Evolutionary conservation across 1,284 basidiomycete genomes (phyloP).

Genomic region (Psilocybe mexicana): DNA sequence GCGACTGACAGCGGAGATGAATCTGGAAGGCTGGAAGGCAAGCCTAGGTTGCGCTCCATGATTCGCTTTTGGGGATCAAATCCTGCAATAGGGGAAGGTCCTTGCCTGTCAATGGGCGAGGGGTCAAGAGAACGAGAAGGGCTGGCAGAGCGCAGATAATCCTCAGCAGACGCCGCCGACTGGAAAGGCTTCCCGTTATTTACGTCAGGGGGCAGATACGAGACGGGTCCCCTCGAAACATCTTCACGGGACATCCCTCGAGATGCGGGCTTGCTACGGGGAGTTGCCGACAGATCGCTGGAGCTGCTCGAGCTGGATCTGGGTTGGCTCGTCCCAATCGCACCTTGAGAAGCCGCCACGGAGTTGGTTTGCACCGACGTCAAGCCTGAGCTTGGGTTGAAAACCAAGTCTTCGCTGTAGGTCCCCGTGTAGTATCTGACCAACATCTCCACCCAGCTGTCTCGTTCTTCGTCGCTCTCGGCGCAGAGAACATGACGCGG

Average conservation of each 20-base stretch:
- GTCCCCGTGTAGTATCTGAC: slow-evolving; percentile 79
- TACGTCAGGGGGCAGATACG: slow-evolving; percentile 55
- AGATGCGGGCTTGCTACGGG: slow-evolving; percentile 26
- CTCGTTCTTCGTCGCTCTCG: slow-evolving; percentile 90
- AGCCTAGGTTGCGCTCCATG: slow-evolving; percentile 40
- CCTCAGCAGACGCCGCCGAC: slow-evolving; percentile 38
- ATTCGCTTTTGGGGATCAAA: slow-evolving; percentile 38
- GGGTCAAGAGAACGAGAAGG: slow-evolving; percentile 53
- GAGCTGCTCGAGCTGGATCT: slow-evolving; percentile 58
- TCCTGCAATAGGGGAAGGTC: slow-evolving; percentile 26
- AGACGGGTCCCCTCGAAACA: slow-evolving; percentile 62
- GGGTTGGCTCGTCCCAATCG: slow-evolving; percentile 36
- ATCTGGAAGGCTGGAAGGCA: slow-evolving; percentile 50
- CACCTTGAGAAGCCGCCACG: slow-evolving; percentile 19
- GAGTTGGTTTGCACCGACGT: slow-evolving; percentile 25
- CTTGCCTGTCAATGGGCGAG: slow-evolving; percentile 43
- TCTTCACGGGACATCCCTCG: slow-evolving; percentile 62
- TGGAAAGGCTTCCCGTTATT: slow-evolving; percentile 66
- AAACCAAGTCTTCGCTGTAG: slow-evolving; percentile 66
- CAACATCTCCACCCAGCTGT: slow-evolving; percentile 93
- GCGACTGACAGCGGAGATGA: slow-evolving; percentile 59
- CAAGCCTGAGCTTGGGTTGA: slow-evolving; percentile 30
- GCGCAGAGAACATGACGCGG: slow-evolving; percentile 93
- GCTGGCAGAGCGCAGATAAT: slow-evolving; percentile 46
- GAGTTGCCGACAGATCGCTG: slow-evolving; percentile 34